Evolutionary conservation across 257 asterid genomes (phyloP).

Genomic region (Ligustrum vulgare): DNA sequence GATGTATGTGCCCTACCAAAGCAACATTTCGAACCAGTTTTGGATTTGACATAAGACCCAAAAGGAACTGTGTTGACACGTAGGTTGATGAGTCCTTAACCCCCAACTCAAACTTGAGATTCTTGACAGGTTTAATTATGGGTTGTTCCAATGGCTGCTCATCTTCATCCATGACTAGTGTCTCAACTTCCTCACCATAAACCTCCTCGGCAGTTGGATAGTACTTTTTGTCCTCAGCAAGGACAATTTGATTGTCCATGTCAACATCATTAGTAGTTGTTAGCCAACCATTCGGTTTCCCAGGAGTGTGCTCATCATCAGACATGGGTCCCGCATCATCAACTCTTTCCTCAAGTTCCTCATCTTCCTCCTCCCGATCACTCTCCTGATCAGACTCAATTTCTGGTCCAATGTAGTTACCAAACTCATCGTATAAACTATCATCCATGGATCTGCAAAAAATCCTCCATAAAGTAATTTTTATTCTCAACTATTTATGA

Average conservation of each 20-base stretch:
- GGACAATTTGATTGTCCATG: conserved; percentile 89
- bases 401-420: conserved; percentile 95
- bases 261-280: conserved; percentile 69
- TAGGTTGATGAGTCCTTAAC: conserved; percentile 89
- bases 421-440: conserved; percentile 91
- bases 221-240: conserved; percentile 92
- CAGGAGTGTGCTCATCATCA: conserved; percentile 72
- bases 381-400: conserved; percentile 93
- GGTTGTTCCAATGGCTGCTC: conserved; percentile 90
- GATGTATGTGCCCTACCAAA: conserved; percentile 81
- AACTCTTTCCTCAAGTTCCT: conserved; percentile 66
- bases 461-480: conserved; percentile 23
- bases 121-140: conserved; percentile 78
- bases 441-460: conserved; percentile 70
- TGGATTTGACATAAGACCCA: conserved; percentile 97
- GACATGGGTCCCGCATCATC: conserved; percentile 67
- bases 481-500: neutral
- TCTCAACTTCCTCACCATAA: conserved; percentile 95
- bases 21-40: conserved; percentile 83
- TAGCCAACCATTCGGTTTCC: conserved; percentile 83
- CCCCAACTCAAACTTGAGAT: conserved; percentile 91
- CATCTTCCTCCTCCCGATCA: conserved; percentile 80
- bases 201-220: conserved; percentile 99
- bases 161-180: conserved; percentile 96
- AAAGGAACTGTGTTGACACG: conserved; percentile 83